Evolutionary conservation across 257 asterid genomes (phyloP), one percentile per base, ranked within the genome.

Genomic region (Vinca minor): DNA sequence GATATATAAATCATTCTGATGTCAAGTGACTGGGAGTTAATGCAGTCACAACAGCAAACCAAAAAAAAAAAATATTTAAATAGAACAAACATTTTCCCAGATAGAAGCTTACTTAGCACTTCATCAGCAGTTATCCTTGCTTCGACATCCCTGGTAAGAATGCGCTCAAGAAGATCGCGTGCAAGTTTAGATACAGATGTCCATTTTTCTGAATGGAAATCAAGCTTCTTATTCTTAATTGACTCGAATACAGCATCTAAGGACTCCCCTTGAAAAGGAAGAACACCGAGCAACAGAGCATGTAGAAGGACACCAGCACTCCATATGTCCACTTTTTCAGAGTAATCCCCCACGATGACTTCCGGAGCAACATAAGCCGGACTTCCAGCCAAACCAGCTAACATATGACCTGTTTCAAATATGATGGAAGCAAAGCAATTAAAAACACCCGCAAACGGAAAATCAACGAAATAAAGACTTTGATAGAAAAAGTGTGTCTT

Each of bases 351-450:
- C 28, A 21, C 26, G 29, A 79, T 72, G 25, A 76, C 84, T 74
- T 79, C 84, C 44, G 84, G 84, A 18, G 84, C 82, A 29, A 79
- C 82, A 59, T 79, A 76, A 15, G 82, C 82, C 2, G 84, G 84
- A 58, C 84, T 79, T 65, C 84, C 84, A 70, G 82, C 79, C 79
- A 79, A 66, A 31, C 84, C 84, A 59, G 72, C 76, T 47, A 76
- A 68, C 21, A 64, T 76, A 68, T 79, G 84, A 46, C 84, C 84
- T 79, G 72, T 63, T 13, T 13, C 41, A 42, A 34, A 56, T 23
- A 46, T 42, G 21, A 15, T 54, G 59, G 9, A 12, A 56, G 62
- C 20, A 59, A 50, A 50, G 10, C 32, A 25, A 10, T 42, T 3
- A 18, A 45, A 59, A 65, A 38, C 9, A 8, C 53, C 55, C 3